These are phyloP conservation scores for Kwoniella botswanensis DNA, from an alignment of 768 basidiomycete species.

Conservation along the genomic window DNA sequence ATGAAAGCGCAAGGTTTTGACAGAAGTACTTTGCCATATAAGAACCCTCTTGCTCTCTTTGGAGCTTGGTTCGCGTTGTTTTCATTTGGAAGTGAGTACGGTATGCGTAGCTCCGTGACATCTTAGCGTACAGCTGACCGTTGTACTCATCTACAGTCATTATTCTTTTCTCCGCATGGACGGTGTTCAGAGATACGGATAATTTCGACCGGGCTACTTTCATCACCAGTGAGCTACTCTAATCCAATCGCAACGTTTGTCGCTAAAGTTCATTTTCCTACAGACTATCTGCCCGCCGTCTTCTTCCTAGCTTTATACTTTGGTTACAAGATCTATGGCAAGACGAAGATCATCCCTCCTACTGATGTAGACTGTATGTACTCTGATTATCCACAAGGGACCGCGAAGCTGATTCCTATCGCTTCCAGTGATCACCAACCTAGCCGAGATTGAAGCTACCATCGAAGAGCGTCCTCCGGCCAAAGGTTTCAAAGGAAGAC, in stretches of 20 bases:
- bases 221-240: conserved; percentile 65
- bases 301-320: conserved; percentile 73
- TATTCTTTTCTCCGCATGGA: conserved; percentile 53
- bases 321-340: conserved; percentile 66
- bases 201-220: conserved; percentile 69
- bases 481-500: conserved; percentile 12
- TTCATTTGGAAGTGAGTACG: conserved; percentile 35
- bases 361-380: conserved; percentile 76
- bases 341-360: conserved; percentile 61
- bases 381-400: no score
- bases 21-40: conserved; percentile 73
- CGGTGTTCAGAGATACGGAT: conserved; percentile 62
- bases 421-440: conserved; percentile 11
- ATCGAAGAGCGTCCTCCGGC: conserved; percentile 16
- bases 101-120: neutral
- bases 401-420: neutral
- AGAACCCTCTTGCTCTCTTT: conserved; percentile 60
- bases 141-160: conserved; percentile 31
- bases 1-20: conserved; percentile 78
- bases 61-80: conserved; percentile 57
- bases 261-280: neutral
- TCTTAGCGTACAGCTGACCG: conserved; percentile 2
- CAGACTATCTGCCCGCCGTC: conserved; percentile 64
- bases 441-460: conserved; percentile 21
- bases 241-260: neutral